Conservation (phyloP, 2,329 filamentous ascomycete genomes). For the Uncinocarpus reesii region DNA sequence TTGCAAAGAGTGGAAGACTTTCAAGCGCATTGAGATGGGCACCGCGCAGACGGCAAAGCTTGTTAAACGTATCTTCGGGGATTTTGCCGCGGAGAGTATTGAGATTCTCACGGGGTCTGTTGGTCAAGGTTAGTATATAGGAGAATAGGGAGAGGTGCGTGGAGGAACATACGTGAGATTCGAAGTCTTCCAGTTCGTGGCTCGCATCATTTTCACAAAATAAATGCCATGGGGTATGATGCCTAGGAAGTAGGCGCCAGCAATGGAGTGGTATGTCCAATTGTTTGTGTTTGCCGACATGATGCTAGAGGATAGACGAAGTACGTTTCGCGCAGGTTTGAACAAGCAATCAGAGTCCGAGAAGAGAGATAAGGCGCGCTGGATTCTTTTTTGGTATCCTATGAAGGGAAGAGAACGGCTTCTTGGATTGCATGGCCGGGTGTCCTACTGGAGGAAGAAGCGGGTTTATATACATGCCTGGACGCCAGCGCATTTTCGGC, state of each 20-base stretch:
- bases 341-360: background rate
- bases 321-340: no score
- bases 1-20: constrained; percentile 28
- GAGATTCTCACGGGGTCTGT: constrained; percentile 28
- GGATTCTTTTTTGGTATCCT: no score
- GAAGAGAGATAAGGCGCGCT: no score
- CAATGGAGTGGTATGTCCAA: constrained; percentile 26
- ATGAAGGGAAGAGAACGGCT: no score
- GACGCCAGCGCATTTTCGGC: no score
- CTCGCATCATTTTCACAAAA: constrained; percentile 25
- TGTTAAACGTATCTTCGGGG: constrained; percentile 18
- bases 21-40: constrained; percentile 31
- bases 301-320: background rate
- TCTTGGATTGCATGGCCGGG: no score
- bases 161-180: constrained; percentile 22
- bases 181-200: constrained; percentile 23
- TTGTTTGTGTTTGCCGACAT: constrained; percentile 20
- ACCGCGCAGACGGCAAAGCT: constrained; percentile 23
- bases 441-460: no score
- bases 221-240: constrained; percentile 26
- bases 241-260: constrained; percentile 25
- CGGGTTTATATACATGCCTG: no score
- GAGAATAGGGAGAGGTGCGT: background rate
- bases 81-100: constrained; percentile 23
- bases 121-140: background rate